Conservation (phyloP, 306 rosid genomes). For the Vigna angularis region DNA sequence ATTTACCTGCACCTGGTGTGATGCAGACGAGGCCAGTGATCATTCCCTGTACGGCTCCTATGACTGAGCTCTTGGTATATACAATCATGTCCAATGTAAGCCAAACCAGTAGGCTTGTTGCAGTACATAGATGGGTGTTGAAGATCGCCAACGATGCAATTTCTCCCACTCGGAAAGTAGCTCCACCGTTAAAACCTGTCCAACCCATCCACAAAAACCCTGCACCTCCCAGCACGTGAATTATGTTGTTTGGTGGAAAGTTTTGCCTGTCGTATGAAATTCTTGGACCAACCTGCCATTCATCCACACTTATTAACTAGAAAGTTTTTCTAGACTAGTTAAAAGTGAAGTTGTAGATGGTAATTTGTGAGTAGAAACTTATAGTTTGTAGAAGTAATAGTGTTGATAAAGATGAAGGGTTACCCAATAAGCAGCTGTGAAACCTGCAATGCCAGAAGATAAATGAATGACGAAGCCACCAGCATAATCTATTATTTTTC, state of each 20-base stretch:
- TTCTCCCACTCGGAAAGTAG: conserved; percentile 61
- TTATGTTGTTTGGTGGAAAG: conserved; percentile 82
- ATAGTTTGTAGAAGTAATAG: too few relatives aligned
- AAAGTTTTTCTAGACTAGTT: too few relatives aligned
- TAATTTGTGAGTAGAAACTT: too few relatives aligned
- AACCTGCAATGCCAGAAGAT: conserved; percentile 82
- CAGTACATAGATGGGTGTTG: conserved; percentile 76
- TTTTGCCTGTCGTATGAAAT: conserved; percentile 63
- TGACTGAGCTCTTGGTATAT: conserved; percentile 68
- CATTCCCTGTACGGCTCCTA: conserved; percentile 84
- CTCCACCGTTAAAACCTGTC: conserved; percentile 88
- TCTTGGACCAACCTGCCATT: conserved; percentile 78
- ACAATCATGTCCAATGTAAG: conserved; percentile 68
- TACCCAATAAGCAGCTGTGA: conserved; percentile 85
- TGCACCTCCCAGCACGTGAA: conserved; percentile 77
- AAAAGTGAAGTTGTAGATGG: too few relatives aligned
- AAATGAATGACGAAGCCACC: conserved; percentile 83
- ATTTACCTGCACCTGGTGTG: conserved; percentile 82
- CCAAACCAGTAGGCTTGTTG: conserved; percentile 82
- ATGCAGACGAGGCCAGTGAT: conserved; percentile 86
- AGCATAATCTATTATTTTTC: conserved; percentile 63
- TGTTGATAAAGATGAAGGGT: neutral
- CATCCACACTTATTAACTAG: neutral
- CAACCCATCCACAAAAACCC: conserved; percentile 87
- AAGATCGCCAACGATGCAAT: conserved; percentile 65